Percentiles rank a stretch among this genome's conserved stretches.
Evolutionary conservation across 1,284 basidiomycete species (phyloP).

Genomic region (Testicularia cyperi): DNA sequence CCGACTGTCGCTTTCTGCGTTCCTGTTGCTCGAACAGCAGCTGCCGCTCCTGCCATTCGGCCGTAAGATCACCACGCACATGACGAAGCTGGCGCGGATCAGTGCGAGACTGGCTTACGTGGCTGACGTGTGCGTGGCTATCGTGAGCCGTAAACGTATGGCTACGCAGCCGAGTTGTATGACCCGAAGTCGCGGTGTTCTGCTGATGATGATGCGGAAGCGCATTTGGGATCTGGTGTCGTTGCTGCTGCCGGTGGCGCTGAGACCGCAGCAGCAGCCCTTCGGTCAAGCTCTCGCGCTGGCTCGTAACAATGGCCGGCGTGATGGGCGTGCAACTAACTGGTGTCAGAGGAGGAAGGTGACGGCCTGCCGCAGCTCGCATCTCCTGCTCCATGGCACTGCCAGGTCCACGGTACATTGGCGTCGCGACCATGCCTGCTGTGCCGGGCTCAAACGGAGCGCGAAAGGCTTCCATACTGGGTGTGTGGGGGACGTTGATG

Average conservation of each 20-base stretch:
- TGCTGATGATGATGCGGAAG: not conserved
- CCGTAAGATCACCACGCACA: constrained; percentile 2
- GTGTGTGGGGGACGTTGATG: constrained; percentile 5
- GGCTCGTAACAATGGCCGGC: constrained; percentile 11
- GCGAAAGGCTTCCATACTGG: constrained; percentile 4
- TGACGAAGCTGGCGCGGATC: constrained; percentile 1
- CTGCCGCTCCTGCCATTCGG: constrained; percentile 10
- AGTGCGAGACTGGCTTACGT: no score
- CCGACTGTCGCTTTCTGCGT: no score
- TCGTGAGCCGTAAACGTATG: no score
- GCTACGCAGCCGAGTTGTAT: constrained; percentile 1
- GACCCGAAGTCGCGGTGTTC: not conserved
- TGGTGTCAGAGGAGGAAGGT: not conserved
- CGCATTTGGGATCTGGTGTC: no score
- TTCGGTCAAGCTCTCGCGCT: constrained; percentile 13
- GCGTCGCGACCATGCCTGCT: not conserved
- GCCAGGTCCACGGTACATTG: constrained; percentile 9
- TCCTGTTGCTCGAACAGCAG: not conserved
- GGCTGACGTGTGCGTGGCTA: no score
- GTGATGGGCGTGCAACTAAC: not conserved
- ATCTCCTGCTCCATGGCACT: constrained; percentile 9
- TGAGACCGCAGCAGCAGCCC: not conserved
- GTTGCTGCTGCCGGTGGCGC: not conserved
- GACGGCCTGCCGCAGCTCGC: no score
- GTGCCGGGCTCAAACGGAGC: no score